These are phyloP conservation scores for Talaromyces wortmannii DNA, from an alignment of 495 filamentous ascomycete genomes.

Conservation along the genomic window DNA sequence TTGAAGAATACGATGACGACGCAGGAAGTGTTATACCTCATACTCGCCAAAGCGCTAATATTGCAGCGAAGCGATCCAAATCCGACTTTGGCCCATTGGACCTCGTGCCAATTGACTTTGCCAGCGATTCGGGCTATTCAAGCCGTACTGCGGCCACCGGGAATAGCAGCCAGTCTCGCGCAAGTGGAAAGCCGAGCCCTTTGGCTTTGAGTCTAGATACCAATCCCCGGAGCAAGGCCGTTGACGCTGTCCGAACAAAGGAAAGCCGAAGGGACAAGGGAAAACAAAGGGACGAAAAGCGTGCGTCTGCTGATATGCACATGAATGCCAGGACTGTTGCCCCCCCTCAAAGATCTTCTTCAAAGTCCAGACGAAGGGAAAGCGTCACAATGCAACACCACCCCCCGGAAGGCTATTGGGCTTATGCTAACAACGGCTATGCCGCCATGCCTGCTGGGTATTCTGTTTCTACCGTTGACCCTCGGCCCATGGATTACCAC, in stretches of 20 bases:
- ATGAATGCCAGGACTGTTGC: slow-evolving; percentile 21
- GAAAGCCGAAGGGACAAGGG: slow-evolving; percentile 14
- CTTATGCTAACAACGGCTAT: slow-evolving; percentile 19
- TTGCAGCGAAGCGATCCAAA: slow-evolving; percentile 48
- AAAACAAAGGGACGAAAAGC: slow-evolving; percentile 15
- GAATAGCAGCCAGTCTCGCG: slow-evolving; percentile 47
- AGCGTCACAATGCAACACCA: slow-evolving; percentile 19
- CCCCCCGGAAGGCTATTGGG: slow-evolving; percentile 19
- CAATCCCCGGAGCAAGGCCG: slow-evolving; percentile 14
- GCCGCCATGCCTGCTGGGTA: slow-evolving; percentile 24
- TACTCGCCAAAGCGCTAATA: slow-evolving; percentile 44
- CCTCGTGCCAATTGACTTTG: slow-evolving; percentile 36
- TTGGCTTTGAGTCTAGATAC: slow-evolving; percentile 33
- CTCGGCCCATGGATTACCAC: slow-evolving; percentile 21
- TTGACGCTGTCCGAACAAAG: slow-evolving; percentile 16
- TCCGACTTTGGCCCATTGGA: slow-evolving; percentile 27
- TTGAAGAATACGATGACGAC: slow-evolving; percentile 54
- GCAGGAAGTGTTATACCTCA: slow-evolving; percentile 36
- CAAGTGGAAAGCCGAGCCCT: slow-evolving; percentile 37
- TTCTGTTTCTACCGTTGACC: slow-evolving; percentile 15
- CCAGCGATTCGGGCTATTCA: slow-evolving; percentile 60
- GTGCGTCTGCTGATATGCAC: slow-evolving; percentile 30
- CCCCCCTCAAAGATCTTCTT: slow-evolving; percentile 25
- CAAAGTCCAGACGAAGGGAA: slow-evolving; percentile 28
- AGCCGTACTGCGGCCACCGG: slow-evolving; percentile 53